Evolutionary conservation across 179 eudicot species (phyloP).

Genomic region (Beta macrorhiza): DNA sequence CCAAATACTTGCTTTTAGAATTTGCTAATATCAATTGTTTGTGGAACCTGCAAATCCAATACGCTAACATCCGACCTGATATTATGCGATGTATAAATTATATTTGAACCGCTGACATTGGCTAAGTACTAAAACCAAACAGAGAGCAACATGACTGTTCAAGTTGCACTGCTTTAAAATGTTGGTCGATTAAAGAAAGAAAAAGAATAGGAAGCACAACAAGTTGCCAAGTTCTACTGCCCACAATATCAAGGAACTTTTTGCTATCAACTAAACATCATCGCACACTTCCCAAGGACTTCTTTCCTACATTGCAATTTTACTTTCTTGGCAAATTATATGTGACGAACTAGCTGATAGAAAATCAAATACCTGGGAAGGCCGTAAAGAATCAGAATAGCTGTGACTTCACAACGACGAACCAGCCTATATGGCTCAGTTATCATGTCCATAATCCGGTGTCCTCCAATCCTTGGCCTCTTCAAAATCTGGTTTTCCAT

Average conservation of each 20-base stretch:
- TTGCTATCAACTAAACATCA: neutral
- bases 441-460: constrained; percentile 75
- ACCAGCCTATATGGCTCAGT: constrained; percentile 76
- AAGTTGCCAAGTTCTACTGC: neutral
- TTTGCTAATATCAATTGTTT: too few relatives aligned
- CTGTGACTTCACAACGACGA: constrained; percentile 93
- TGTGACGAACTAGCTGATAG: neutral
- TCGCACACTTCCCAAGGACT: neutral
- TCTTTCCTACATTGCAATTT: neutral
- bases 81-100: neutral
- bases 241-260: neutral
- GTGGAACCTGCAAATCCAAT: neutral
- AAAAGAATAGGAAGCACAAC: neutral
- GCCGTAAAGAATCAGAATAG: constrained; percentile 84
- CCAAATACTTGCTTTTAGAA: neutral
- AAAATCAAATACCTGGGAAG: constrained; percentile 71
- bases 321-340: neutral
- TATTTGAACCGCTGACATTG: neutral
- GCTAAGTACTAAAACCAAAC: neutral
- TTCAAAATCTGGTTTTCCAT: constrained; percentile 55
- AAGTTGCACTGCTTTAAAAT: neutral
- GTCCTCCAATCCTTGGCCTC: constrained; percentile 83
- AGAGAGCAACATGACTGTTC: neutral
- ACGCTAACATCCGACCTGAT: neutral
- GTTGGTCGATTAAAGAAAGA: neutral